Evolutionary conservation across 2,329 filamentous ascomycete genomes (phyloP).

Genomic region (Phyllosticta citribraziliensis): DNA sequence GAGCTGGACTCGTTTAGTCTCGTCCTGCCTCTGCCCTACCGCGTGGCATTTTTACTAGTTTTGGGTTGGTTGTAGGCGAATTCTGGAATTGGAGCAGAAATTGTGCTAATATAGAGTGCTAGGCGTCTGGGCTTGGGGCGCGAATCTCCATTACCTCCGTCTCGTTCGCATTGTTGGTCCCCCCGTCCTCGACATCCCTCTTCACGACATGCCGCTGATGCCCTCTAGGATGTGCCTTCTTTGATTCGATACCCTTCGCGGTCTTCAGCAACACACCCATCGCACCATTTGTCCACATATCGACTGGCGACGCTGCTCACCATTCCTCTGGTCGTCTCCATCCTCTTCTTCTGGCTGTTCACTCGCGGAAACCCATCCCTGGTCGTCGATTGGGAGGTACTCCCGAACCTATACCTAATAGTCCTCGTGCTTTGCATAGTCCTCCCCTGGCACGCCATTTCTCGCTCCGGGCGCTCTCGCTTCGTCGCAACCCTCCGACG

Average conservation of each 20-base stretch:
- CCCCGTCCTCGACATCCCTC: conserved; percentile 6
- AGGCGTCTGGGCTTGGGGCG: conserved; percentile 93
- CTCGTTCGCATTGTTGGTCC: conserved; percentile 59
- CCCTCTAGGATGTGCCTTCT: conserved; percentile 60
- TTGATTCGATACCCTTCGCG: conserved; percentile 80
- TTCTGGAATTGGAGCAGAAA: conserved; percentile 1
- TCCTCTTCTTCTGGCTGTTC: conserved; percentile 74
- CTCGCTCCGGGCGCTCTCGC: conserved; percentile 61
- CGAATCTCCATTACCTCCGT: conserved; percentile 82
- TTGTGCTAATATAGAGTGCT: conserved; percentile 11
- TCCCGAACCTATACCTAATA: conserved; percentile 76
- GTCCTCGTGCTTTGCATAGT: conserved; percentile 62
- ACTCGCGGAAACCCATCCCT: conserved; percentile 60
- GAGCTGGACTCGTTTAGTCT: conserved; percentile 76
- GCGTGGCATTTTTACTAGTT: conserved; percentile 75
- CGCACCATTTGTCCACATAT: conserved; percentile 77
- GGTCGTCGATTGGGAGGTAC: conserved; percentile 70
- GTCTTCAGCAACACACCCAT: conserved; percentile 55
- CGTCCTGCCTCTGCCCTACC: conserved; percentile 79
- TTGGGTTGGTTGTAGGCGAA: conserved; percentile 50
- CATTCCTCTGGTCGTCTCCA: conserved; percentile 57
- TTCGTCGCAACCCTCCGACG: conserved; percentile 68
- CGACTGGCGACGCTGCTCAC: conserved; percentile 72
- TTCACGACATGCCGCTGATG: conserved; percentile 14
- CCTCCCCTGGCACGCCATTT: conserved; percentile 59